Percentiles rank a stretch among this genome's conserved stretches.
Evolutionary conservation across 257 asterid genomes (phyloP).

Genomic region (Forsythia viridissima): DNA sequence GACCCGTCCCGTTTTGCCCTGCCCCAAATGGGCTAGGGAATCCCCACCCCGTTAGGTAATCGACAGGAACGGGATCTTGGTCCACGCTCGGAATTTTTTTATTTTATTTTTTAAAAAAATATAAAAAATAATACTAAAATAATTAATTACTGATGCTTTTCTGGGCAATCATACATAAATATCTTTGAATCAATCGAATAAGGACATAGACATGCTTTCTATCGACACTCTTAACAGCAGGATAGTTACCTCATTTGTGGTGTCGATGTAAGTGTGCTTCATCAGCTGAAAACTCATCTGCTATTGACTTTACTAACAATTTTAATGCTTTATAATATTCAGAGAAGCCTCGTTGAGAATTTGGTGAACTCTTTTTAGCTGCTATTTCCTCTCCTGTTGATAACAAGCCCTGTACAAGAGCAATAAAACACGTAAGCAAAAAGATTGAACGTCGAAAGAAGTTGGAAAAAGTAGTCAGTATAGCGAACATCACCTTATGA

Average conservation of each 20-base stretch:
- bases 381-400: neutral
- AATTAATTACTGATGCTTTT: too few relatives aligned
- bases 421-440: neutral
- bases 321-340: neutral
- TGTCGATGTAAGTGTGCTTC: constrained; percentile 8
- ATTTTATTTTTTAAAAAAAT: too few relatives aligned
- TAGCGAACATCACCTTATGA: constrained; percentile 8
- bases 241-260: neutral
- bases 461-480: neutral
- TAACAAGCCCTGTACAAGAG: neutral
- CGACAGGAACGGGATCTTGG: too few relatives aligned
- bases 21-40: too few relatives aligned
- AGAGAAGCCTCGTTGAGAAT: neutral
- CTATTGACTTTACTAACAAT: constrained; percentile 19
- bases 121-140: too few relatives aligned
- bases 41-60: too few relatives aligned
- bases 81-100: too few relatives aligned
- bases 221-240: neutral
- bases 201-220: neutral
- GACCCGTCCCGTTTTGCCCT: too few relatives aligned
- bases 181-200: neutral
- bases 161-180: too few relatives aligned
- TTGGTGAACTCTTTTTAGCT: constrained; percentile 1
- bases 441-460: neutral
- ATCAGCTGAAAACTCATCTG: constrained; percentile 2